Evolutionary conservation across 2,329 filamentous ascomycete genomes (phyloP).

Genomic region (Xylaria digitata): DNA sequence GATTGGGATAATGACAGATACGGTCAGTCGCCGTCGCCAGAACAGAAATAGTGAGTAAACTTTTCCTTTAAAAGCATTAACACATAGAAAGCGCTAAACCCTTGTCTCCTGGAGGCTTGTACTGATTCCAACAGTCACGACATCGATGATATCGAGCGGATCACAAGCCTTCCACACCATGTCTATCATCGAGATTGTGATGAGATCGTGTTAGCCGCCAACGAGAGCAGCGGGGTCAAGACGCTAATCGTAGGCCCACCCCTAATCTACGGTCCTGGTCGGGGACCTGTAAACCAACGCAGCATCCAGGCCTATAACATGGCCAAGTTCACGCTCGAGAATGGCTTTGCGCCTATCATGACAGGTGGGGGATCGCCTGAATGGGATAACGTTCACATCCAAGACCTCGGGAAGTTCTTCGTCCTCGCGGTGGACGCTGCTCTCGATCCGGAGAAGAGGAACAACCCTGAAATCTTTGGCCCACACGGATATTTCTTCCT

Average conservation of each 20-base stretch:
- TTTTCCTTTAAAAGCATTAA: not conserved
- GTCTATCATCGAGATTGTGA: conserved; percentile 76
- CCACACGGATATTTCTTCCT: conserved; percentile 73
- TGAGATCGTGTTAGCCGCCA: conserved; percentile 67
- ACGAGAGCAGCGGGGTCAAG: conserved; percentile 52
- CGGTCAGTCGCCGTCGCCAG: conserved; percentile 57
- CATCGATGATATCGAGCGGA: conserved; percentile 65
- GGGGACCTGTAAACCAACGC: conserved; percentile 60
- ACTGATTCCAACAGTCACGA: conserved; percentile 57
- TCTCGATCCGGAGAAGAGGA: conserved; percentile 65
- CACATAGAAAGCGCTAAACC: not conserved
- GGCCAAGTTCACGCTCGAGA: conserved; percentile 54
- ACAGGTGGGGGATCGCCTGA: conserved; percentile 56
- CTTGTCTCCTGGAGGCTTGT: not conserved
- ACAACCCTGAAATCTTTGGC: conserved; percentile 72
- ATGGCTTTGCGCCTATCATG: conserved; percentile 58
- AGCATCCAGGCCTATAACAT: conserved; percentile 63
- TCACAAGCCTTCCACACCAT: conserved; percentile 66
- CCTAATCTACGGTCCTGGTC: conserved; percentile 63
- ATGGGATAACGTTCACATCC: conserved; percentile 66
- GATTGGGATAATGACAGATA: conserved; percentile 56
- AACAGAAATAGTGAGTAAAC: conserved; percentile 56
- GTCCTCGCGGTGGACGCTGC: conserved; percentile 60
- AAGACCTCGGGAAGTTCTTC: conserved; percentile 60
- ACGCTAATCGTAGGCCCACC: conserved; percentile 62